Evolutionary conservation across 495 filamentous ascomycete genomes (phyloP).

Genomic region (Rostrohypoxylon terebratum): DNA sequence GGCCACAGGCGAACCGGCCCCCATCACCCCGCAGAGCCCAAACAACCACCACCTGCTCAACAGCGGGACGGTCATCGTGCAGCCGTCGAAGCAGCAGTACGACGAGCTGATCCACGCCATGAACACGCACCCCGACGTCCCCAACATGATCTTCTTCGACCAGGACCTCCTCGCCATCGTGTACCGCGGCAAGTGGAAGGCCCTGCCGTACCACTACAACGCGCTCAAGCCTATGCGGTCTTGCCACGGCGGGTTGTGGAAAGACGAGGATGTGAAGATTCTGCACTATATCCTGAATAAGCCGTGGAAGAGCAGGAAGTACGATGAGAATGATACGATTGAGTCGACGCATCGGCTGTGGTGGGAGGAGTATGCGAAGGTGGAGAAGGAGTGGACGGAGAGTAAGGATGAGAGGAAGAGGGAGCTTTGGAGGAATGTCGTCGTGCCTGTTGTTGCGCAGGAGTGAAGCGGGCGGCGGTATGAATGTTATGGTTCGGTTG

Average conservation of each 20-base stretch:
- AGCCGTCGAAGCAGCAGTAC: constrained; percentile 50
- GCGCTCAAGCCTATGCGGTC: constrained; percentile 56
- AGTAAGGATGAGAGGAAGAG: constrained; percentile 45
- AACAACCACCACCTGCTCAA: constrained; percentile 57
- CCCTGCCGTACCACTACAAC: constrained; percentile 54
- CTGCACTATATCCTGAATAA: constrained; percentile 56
- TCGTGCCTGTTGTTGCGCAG: constrained; percentile 55
- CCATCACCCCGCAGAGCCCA: constrained; percentile 48
- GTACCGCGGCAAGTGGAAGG: constrained; percentile 54
- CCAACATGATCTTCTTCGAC: constrained; percentile 57
- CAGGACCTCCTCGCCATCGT: constrained; percentile 56
- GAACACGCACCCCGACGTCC: constrained; percentile 57
- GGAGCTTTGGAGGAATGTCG: constrained; percentile 51
- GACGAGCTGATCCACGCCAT: constrained; percentile 53
- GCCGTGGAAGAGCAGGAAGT: constrained; percentile 54
- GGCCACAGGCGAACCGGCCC: constrained; percentile 50
- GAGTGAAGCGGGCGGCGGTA: constrained; percentile 44
- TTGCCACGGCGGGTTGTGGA: constrained; percentile 51
- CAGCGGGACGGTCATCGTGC: constrained; percentile 54
- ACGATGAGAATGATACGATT: constrained; percentile 48
- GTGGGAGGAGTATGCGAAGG: constrained; percentile 53
- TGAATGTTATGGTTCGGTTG: background rate
- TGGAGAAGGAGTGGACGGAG: constrained; percentile 53
- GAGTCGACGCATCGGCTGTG: constrained; percentile 55
- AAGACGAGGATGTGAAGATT: constrained; percentile 52